Evolutionary conservation across 371 early-diverging fungal genomes (phyloP).

Genomic region (Fennellomyces sp.): DNA sequence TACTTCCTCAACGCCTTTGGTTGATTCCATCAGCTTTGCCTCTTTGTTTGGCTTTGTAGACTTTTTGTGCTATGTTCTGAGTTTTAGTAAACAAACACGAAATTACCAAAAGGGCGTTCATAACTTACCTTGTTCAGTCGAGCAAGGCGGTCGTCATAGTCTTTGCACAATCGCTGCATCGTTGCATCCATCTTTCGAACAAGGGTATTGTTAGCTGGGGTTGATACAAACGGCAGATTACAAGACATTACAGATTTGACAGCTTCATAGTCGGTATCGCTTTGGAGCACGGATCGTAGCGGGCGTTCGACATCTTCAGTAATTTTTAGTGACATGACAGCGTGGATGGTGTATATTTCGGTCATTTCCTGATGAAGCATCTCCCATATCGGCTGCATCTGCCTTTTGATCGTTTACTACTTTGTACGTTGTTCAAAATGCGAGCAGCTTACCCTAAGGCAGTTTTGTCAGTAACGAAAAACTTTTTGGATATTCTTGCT

Average conservation of each 20-base stretch:
- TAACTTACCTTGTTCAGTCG: conserved; percentile 35
- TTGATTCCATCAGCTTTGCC: conserved; percentile 29
- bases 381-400: conserved; percentile 37
- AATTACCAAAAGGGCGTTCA: too few relatives aligned
- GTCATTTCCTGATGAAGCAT: conserved; percentile 45
- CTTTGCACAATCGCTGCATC: conserved; percentile 43
- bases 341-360: conserved; percentile 47
- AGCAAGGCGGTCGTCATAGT: conserved; percentile 49
- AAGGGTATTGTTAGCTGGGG: background rate
- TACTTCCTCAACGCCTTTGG: conserved; percentile 24
- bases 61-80: conserved; percentile 42
- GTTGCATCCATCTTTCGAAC: conserved; percentile 35
- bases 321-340: conserved; percentile 42
- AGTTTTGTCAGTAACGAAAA: conserved; percentile 48
- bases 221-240: background rate
- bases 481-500: conserved; percentile 50
- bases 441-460: conserved; percentile 53
- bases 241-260: conserved; percentile 24
- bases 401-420: conserved; percentile 7
- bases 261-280: conserved; percentile 16
- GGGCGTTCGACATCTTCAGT: conserved; percentile 50
- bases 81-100: too few relatives aligned
- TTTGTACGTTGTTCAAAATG: too few relatives aligned
- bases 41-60: conserved; percentile 38
- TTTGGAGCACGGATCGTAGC: conserved; percentile 28